Base-by-base conservation (phyloP, 495 filamentous ascomycete genomes). In the Friedmanniomyces endolithicus region DNA sequence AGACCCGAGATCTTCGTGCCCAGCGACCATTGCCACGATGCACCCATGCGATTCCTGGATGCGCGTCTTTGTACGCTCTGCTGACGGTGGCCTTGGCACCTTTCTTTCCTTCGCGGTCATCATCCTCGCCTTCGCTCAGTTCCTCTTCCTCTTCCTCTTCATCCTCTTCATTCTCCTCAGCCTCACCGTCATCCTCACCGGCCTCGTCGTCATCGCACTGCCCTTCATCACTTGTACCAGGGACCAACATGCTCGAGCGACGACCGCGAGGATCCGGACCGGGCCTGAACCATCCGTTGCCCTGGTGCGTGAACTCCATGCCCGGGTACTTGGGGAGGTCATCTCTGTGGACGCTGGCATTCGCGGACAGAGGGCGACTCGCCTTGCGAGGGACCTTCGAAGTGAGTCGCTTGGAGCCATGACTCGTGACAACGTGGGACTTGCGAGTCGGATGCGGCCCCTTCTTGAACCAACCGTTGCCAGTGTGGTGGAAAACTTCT, bases 11-110 rank as follows among this genome's bases (percentile, higher is more conserved):
- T 31, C 55, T 58, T 41, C 55, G 59, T 40, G 29, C 48, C 46
- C 55, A 62, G 14, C 59, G 45, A 2, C 59, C 59, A n/a, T 62
- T 62, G 14, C 59, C 59, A 22, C 55, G 55, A 20, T 58, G 55
- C n/a, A 35, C 34, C 55, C 54, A 62, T 20, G 54, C 44, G 17
- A 62, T 39, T 19, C 54, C 44, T 2, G 55, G 55, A 46, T 62
- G 51, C 11, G 45, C 19, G 14, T 39, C 37, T 8, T 24, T 41
- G 47, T 58, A 55, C 19, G 12, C 46, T 25, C 44, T 54, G 48
- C 31, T 25, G 14, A 62, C 55, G 2, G 50, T 55, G 11, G 29
- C 52, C 24, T 46, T 22, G 17, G 7, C 9, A 20, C 12, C 22
- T 14, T 7, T 20, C n/a, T 4, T 48, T 35, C 41, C 50, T 14